Base-by-base conservation (phyloP, 257 asterid species). In the Jaltomata sinuosa region DNA sequence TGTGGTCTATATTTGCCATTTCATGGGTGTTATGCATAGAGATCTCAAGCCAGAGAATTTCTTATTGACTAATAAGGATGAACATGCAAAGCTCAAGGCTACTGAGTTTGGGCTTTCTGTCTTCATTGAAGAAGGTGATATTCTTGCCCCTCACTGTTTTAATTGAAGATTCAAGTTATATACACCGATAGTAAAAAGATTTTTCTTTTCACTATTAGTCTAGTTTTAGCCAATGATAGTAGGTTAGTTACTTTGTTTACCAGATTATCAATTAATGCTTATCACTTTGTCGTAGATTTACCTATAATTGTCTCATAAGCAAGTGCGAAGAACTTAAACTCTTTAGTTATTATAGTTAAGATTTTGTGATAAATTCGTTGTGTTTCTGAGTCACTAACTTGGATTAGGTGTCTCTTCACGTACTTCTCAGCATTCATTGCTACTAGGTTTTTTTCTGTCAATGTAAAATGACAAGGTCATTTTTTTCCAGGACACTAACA, bases 41-140 rank as follows among this genome's bases (percentile, higher is more conserved):
- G 98, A 94, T 92, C 95, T 94, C 59, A 94, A 94, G 89, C 98
- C 98, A 0, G 98, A 94, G 92, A 94, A 94, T 86, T 94, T 94
- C 92, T 91, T 94, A 90, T 91, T 94, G 19, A 90, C 95, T 11
- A 93, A 92, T 72, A 93, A 94, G 93, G 91, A 90, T 50, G 92
- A 90, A 12, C 91, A 88, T 79, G 94, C 94, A 10, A 94, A 89
- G 94, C 76, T 94, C 9, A 94, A 94, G 74, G 97, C 97, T 0
- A 94, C 97, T 50, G 98, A 93, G 89, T 94, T 94, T 81, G 98
- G 98, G 76, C 97, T 94, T 84, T 92, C 97, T 79, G 98, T 94
- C 36, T 94, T 93, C 87, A 92, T 94, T 61, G 98, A 94, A 83
- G 95, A 94, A 91, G 98, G 98, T 93, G 42, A 61, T 18, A 82